Base-by-base conservation (phyloP, 306 rosid species). In the Ormosia emarginata region DNA sequence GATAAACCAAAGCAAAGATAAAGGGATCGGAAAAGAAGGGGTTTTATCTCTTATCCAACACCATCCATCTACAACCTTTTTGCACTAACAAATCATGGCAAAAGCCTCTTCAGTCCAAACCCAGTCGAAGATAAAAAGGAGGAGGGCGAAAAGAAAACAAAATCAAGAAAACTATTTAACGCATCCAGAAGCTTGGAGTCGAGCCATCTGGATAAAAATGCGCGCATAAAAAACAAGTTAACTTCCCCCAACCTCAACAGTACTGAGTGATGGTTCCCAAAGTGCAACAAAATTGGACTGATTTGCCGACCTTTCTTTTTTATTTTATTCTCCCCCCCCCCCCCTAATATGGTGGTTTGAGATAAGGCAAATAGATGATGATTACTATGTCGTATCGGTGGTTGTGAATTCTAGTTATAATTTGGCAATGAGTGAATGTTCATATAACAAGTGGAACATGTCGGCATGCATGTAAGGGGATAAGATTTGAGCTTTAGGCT, bases 231-330 rank as follows among this genome's bases (percentile, higher is more conserved):
- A 64, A 4, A 69, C 52, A 52, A 40, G 36, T 56, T 57, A 6
- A 18, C 3, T 78, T 77, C 30, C 30, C 29, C 7, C 46, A 75
- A 37, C 36, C 61, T 47, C 77, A 17, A 79, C 52, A 73, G 24
- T 65, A 2, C 1, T 2, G 61, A 29, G 32, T 53, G 12, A 56
- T 81, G 73, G 13, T 71, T 37, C 14, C 17, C 4, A 66, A 75
- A 24, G 62, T 61, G 75, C 30, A 79, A 81, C 73, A 76, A 52
- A 29, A 24, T 79, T 78, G 84, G 86, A 87, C 34, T 13, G 75
- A 82, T 75, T 64, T 85, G 87, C 91, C 86, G 89, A 90, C 90
- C 18, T 17, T 9, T 11, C 34, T 24, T 24, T 24, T 24, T 24
- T 24, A 24, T 24, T 24, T 24, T 24, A 0, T 24, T n/a, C n/a